These are phyloP conservation scores for Auriculariales sp. DNA, from an alignment of 768 basidiomycete species.

Conservation along the genomic window DNA sequence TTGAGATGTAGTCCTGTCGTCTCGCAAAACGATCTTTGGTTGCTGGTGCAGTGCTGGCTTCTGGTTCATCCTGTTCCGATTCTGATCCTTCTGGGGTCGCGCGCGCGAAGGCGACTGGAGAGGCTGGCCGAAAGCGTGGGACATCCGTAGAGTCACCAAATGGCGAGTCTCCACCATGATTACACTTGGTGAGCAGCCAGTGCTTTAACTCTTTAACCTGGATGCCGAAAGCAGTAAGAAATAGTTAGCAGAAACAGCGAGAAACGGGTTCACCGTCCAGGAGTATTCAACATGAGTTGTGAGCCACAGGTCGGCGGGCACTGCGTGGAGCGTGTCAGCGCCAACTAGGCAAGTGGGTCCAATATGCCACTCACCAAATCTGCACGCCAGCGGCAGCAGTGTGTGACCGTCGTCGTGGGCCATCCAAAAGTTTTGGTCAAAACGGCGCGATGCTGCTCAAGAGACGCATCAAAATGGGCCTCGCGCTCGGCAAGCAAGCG, in stretches of 20 bases:
- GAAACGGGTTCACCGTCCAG: slow-evolving; percentile 25
- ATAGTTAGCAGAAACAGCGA: too few species aligned
- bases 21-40: slow-evolving; percentile 23
- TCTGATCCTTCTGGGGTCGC: slow-evolving; percentile 28
- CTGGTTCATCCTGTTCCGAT: background rate
- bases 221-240: background rate
- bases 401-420: background rate
- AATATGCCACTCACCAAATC: slow-evolving; percentile 32
- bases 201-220: slow-evolving; percentile 43
- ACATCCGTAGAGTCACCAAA: slow-evolving; percentile 4
- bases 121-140: slow-evolving; percentile 6
- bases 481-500: too few species aligned
- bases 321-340: slow-evolving; percentile 17
- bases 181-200: slow-evolving; percentile 44
- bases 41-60: slow-evolving; percentile 12
- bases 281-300: slow-evolving; percentile 48
- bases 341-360: slow-evolving; percentile 4
- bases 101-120: slow-evolving; percentile 36
- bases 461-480: too few species aligned
- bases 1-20: slow-evolving; percentile 28
- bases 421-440: too few species aligned
- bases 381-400: slow-evolving; percentile 33
- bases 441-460: too few species aligned
- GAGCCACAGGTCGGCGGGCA: slow-evolving; percentile 66
- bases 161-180: slow-evolving; percentile 13